These are phyloP conservation scores for Amoeboaphelidium protococcarum DNA, from an alignment of 371 early-diverging fungal species.

Conservation along the genomic window DNA sequence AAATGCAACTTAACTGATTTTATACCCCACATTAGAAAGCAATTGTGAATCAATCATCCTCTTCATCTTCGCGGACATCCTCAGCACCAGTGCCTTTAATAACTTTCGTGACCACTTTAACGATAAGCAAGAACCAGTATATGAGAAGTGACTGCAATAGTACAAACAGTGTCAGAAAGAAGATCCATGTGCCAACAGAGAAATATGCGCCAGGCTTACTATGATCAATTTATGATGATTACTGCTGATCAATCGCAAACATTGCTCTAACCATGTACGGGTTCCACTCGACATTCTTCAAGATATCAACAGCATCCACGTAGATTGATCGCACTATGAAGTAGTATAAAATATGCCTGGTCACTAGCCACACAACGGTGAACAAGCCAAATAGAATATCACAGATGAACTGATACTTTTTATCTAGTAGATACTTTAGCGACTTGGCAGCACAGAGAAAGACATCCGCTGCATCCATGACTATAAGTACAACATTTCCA, in stretches of 20 bases:
- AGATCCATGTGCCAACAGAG: neutral
- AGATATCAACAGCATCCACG: conserved; percentile 16
- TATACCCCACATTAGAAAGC: too few relatives aligned
- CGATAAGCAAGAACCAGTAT: conserved; percentile 49
- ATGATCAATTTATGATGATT: too few relatives aligned
- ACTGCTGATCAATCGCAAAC: neutral
- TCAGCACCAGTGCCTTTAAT: conserved; percentile 16
- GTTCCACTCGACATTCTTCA: conserved; percentile 2
- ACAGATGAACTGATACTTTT: conserved; percentile 18
- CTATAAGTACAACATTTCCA: conserved; percentile 46
- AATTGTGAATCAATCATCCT: too few relatives aligned
- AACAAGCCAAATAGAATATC: conserved; percentile 45
- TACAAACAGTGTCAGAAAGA: conserved; percentile 26
- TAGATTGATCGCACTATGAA: conserved; percentile 24
- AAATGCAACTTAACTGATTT: too few relatives aligned
- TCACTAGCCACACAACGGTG: conserved; percentile 41
- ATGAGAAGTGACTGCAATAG: conserved; percentile 32
- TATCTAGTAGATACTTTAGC: conserved; percentile 35
- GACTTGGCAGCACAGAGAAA: conserved; percentile 36
- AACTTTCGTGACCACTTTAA: conserved; percentile 29
- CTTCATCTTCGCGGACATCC: conserved; percentile 29
- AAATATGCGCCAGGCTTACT: neutral
- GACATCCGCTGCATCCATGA: conserved; percentile 58
- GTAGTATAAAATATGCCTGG: conserved; percentile 35
- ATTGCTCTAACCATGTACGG: neutral